phyloP scores from a whole-genome alignment of 2,329 filamentous ascomycete species.

The Epichloe scottii region DNA sequence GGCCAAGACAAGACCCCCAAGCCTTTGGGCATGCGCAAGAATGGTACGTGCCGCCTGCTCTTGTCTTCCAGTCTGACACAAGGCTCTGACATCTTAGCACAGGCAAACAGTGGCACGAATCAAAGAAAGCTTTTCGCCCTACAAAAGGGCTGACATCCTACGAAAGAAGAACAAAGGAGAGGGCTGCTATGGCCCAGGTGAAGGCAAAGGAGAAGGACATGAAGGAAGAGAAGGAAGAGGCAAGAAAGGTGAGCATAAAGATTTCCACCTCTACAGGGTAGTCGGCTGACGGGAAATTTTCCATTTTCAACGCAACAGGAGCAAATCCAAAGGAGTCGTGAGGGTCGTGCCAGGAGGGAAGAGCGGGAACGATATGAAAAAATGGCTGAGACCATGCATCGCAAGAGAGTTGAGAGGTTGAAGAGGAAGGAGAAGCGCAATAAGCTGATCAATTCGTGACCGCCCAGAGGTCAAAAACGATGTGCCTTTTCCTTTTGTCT shows the following conservation, averaged over 20 bases:
- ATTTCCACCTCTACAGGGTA: background rate
- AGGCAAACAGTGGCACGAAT: constrained; percentile 93
- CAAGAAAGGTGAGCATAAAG: constrained; percentile 54
- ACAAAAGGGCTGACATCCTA: constrained; percentile 66
- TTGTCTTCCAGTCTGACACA: background rate
- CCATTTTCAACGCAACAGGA: constrained; percentile 34
- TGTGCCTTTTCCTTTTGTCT: background rate
- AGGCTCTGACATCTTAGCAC: constrained; percentile 8
- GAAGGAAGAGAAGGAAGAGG: constrained; percentile 90
- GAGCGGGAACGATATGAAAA: constrained; percentile 88
- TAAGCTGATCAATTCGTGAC: constrained; percentile 54
- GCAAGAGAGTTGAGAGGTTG: constrained; percentile 82
- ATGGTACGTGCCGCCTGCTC: constrained; percentile 43
- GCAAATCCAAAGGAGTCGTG: constrained; percentile 67
- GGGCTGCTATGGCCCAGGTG: constrained; percentile 57
- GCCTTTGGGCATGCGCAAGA: constrained; percentile 61
- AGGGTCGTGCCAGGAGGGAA: constrained; percentile 77
- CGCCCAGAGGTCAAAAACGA: background rate
- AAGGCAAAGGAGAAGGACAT: constrained; percentile 93
- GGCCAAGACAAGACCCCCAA: constrained; percentile 24
- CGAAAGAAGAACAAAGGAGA: constrained; percentile 59
- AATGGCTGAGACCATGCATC: constrained; percentile 96
- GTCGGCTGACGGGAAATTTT: constrained; percentile 1
- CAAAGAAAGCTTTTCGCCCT: constrained; percentile 77
- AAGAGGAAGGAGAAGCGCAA: constrained; percentile 96